Conservation (phyloP, 352 stramenopile genomes). For the Phytophthora sansomeana region DNA sequence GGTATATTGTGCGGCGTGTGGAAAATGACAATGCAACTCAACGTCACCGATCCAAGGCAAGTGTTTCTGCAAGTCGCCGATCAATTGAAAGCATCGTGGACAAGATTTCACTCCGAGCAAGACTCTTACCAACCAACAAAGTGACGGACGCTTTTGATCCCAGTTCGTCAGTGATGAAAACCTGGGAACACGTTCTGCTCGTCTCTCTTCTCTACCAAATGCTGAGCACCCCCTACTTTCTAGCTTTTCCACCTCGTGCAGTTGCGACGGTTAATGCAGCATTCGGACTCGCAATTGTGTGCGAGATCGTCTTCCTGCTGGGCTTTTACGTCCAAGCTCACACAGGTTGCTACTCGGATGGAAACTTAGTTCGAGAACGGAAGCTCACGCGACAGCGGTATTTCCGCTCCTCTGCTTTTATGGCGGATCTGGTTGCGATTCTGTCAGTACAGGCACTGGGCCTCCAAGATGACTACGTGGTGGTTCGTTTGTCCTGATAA, state of each 20-base stretch:
- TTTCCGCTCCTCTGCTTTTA: slow-evolving; percentile 54
- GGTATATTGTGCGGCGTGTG: slow-evolving; percentile 23
- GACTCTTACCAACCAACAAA: slow-evolving; percentile 31
- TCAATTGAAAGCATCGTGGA: slow-evolving; percentile 24
- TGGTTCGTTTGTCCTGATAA: slow-evolving; percentile 39
- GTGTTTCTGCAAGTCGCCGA: slow-evolving; percentile 16
- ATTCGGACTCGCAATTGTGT: slow-evolving; percentile 35
- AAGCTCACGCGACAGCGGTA: slow-evolving; percentile 54
- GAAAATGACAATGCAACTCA: slow-evolving; percentile 9
- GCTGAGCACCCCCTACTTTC: slow-evolving; percentile 64
- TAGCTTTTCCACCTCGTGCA: slow-evolving; percentile 46
- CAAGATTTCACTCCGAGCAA: slow-evolving; percentile 23
- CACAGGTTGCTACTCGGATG: slow-evolving; percentile 67
- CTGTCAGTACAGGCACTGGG: slow-evolving; percentile 25
- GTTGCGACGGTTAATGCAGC: slow-evolving; percentile 22
- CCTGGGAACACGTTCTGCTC: slow-evolving; percentile 70
- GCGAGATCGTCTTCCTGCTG: slow-evolving; percentile 59
- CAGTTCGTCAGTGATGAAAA: slow-evolving; percentile 43
- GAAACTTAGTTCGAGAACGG: slow-evolving; percentile 60
- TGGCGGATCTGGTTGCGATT: slow-evolving; percentile 58
- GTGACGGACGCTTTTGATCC: slow-evolving; percentile 60
- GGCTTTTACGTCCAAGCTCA: slow-evolving; percentile 68
- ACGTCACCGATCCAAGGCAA: slow-evolving; percentile 21
- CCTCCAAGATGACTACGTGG: slow-evolving; percentile 8
- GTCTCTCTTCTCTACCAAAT: slow-evolving; percentile 56